phyloP scores from a whole-genome alignment of 2,329 filamentous ascomycete species.

The Microthyrium microscopicum region DNA sequence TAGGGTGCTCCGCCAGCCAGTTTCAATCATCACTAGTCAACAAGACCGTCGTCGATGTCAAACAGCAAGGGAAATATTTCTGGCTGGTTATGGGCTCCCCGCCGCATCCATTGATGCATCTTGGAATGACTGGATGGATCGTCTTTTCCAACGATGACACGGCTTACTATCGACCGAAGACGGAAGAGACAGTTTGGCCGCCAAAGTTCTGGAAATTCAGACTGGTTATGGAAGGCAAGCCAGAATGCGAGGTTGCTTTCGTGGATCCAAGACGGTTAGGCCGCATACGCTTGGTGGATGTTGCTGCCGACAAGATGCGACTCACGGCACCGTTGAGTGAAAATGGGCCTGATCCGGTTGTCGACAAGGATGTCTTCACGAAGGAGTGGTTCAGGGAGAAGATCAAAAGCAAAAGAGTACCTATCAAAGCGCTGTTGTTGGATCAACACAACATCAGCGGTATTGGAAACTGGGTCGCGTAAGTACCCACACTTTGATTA shows the following conservation, averaged over 20 bases:
- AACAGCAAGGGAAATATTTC: constrained; percentile 93
- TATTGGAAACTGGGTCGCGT: constrained; percentile 91
- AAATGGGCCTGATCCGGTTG: constrained; percentile 84
- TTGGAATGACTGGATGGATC: constrained; percentile 56
- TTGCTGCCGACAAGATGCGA: constrained; percentile 58
- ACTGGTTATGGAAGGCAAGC: constrained; percentile 45
- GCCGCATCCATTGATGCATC: constrained; percentile 54
- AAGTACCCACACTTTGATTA: constrained; percentile 13
- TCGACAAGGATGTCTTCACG: constrained; percentile 63
- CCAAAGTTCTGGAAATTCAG: constrained; percentile 82
- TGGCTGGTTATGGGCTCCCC: constrained; percentile 66
- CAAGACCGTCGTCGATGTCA: constrained; percentile 53
- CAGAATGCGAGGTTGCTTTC: constrained; percentile 56
- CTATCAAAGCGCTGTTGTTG: constrained; percentile 74
- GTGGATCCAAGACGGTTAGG: constrained; percentile 67
- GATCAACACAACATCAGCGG: constrained; percentile 82
- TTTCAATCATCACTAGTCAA: constrained; percentile 60
- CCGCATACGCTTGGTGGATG: constrained; percentile 68
- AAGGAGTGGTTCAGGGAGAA: constrained; percentile 57
- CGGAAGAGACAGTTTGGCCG: constrained; percentile 56
- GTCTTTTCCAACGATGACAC: constrained; percentile 67
- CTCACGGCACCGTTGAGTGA: constrained; percentile 64
- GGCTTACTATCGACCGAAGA: constrained; percentile 56
- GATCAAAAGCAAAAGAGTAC: constrained; percentile 60
- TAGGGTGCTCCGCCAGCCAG: constrained; percentile 57